Conservation (phyloP, 192 early-diverging fungal species). For the Backusella parvicylindrica region DNA sequence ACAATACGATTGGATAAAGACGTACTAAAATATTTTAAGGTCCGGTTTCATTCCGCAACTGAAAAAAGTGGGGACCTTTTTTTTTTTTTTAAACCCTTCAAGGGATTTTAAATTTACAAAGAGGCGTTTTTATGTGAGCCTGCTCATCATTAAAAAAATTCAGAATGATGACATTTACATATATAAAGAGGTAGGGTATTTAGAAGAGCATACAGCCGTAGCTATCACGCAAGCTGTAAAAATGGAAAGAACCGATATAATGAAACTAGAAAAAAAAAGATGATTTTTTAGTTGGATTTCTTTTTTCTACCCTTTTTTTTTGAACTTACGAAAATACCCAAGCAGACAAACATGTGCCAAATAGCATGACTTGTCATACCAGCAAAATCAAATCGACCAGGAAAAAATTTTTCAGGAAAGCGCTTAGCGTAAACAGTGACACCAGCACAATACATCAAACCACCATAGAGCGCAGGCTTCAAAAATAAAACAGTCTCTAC, state of each 20-base stretch:
- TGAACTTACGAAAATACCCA: constrained; percentile 44
- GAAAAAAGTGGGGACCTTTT: background rate
- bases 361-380: constrained; percentile 53
- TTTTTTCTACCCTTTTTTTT: background rate
- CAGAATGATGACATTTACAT: background rate
- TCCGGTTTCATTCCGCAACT: background rate
- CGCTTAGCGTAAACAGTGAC: constrained; percentile 57
- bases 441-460: constrained; percentile 44
- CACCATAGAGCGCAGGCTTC: constrained; percentile 42
- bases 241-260: constrained; percentile 4
- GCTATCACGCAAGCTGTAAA: background rate
- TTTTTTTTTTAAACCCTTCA: background rate
- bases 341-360: constrained; percentile 57
- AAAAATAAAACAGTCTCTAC: constrained; percentile 39
- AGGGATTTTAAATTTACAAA: constrained; percentile 2
- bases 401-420: constrained; percentile 55
- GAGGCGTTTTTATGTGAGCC: background rate
- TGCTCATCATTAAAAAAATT: background rate
- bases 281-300: background rate
- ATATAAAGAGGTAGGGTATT: background rate
- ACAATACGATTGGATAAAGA: background rate
- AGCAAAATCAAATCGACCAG: constrained; percentile 50
- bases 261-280: background rate
- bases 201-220: background rate
- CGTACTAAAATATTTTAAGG: background rate